phyloP scores from a whole-genome alignment of 2,329 filamentous ascomycete genomes.

The Triangularia verruculosa region DNA sequence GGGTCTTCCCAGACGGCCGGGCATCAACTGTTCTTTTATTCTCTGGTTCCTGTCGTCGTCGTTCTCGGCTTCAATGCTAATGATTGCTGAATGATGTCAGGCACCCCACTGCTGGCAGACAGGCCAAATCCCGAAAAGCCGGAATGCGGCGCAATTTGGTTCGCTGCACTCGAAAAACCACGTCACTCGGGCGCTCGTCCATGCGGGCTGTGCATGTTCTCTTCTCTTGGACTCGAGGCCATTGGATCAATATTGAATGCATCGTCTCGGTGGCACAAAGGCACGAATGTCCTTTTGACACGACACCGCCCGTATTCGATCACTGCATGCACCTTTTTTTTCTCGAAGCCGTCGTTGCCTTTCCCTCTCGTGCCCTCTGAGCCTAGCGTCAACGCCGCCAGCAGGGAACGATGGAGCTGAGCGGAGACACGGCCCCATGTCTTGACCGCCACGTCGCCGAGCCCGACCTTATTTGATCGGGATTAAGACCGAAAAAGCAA shows the following conservation, averaged over 20 bases:
- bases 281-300: conserved; percentile 27
- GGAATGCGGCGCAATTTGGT: conserved; percentile 11
- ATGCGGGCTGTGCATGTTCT: conserved; percentile 26
- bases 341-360: background rate
- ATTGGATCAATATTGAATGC: background rate
- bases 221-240: conserved; percentile 14
- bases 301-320: conserved; percentile 10
- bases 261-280: background rate
- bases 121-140: background rate
- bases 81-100: conserved; percentile 7
- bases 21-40: conserved; percentile 4
- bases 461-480: conserved; percentile 12
- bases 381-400: conserved; percentile 12
- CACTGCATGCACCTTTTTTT: conserved; percentile 5
- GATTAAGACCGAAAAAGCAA: conserved; percentile 4
- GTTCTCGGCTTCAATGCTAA: background rate
- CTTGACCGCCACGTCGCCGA: conserved; percentile 25
- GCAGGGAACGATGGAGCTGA: conserved; percentile 6
- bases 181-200: conserved; percentile 26
- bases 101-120: background rate
- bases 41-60: conserved; percentile 1
- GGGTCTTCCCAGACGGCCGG: conserved; percentile 1
- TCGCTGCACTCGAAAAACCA: conserved; percentile 20
- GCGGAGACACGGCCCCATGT: conserved; percentile 13
- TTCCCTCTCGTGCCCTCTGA: conserved; percentile 6